Evolutionary conservation across 805 yeast genomes (phyloP).

Genomic region (Yamadazyma phyllophila): DNA sequence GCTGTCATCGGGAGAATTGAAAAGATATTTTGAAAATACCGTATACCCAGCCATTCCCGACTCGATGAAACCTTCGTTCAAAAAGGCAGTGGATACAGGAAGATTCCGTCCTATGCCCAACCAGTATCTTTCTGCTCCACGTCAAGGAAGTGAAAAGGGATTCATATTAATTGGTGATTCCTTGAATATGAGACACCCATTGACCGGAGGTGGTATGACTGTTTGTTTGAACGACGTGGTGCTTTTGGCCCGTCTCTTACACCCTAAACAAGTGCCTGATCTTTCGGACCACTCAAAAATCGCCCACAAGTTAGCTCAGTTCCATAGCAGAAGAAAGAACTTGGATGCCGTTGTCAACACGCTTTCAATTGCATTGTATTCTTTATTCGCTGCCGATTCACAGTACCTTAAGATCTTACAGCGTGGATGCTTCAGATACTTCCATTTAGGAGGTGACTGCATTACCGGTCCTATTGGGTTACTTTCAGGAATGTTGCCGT

Average conservation of each 20-base stretch:
- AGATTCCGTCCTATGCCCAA: conserved; percentile 89
- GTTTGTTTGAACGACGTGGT: conserved; percentile 89
- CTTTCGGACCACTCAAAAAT: conserved; percentile 60
- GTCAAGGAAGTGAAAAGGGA: conserved; percentile 64
- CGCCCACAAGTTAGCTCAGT: conserved; percentile 54
- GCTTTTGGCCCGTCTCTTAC: conserved; percentile 60
- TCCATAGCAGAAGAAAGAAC: conserved; percentile 75
- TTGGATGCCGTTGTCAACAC: conserved; percentile 86
- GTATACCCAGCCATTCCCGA: conserved; percentile 73
- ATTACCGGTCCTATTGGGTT: conserved; percentile 77
- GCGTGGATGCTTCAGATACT: conserved; percentile 85
- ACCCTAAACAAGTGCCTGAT: conserved; percentile 50
- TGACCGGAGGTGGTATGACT: conserved; percentile 99
- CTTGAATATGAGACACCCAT: conserved; percentile 94
- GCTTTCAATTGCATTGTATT: conserved; percentile 83
- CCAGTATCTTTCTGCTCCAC: conserved; percentile 79
- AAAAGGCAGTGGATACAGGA: conserved; percentile 51
- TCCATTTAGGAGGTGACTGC: conserved; percentile 79
- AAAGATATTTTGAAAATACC: conserved; percentile 53
- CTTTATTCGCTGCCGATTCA: conserved; percentile 85
- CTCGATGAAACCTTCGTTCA: conserved; percentile 63
- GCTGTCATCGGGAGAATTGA: conserved; percentile 51
- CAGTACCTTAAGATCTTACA: conserved; percentile 67
- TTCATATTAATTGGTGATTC: conserved; percentile 88
- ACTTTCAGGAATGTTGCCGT: conserved; percentile 76